Evolutionary conservation across 768 basidiomycete genomes (phyloP), one percentile per base, ranked within the genome.

Genomic region (Mycena capillaripes): DNA sequence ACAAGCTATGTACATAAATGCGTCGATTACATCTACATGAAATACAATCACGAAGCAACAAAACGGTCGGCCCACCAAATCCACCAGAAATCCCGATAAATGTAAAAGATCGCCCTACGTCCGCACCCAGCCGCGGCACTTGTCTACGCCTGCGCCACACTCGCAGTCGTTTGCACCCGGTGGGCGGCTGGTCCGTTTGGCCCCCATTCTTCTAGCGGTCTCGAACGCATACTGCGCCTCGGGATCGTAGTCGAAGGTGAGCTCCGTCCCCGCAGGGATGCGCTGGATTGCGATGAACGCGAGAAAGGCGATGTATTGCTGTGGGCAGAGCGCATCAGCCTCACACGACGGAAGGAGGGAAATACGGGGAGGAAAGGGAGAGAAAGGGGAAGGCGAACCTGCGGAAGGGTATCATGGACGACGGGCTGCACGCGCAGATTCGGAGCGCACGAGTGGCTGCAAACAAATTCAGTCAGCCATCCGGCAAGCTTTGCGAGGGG

Each of bases 381-480:
- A 3, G 2, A 34, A 14, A 23, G 25, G 14, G 46, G 38, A 27
- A 60, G 9, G 23, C 65, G 42, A 34, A 71, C 73, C 9, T n/a
- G 9, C 4, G 68, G 66, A 27, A 75, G 55, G 5, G 74, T 69
- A 21, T 68, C 69, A 25, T 71, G 68, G 21, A 76, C 75, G n/a
- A 69, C 70, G 8, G 71, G 72, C 62, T 72, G 66, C 9, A 72
- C 67, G 21, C 32, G 62, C 14, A 78, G 62, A 42, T 77, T 76
- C 10, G 79, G 79, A 4, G 73, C 63, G 60, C 79, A 80, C 2
- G 77, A 77, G 57, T 80, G 79, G 44, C 79, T 79, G 23, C 12
- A 29, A 30, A 19, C 32, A 21, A 23, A 6, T 10, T 30, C 44
- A 40, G 59, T 42, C 21, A 66, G 32, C 16, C 19, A 29, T 14